Conservation (phyloP, 2,329 filamentous ascomycete genomes). For the Colletotrichum camelliae region DNA sequence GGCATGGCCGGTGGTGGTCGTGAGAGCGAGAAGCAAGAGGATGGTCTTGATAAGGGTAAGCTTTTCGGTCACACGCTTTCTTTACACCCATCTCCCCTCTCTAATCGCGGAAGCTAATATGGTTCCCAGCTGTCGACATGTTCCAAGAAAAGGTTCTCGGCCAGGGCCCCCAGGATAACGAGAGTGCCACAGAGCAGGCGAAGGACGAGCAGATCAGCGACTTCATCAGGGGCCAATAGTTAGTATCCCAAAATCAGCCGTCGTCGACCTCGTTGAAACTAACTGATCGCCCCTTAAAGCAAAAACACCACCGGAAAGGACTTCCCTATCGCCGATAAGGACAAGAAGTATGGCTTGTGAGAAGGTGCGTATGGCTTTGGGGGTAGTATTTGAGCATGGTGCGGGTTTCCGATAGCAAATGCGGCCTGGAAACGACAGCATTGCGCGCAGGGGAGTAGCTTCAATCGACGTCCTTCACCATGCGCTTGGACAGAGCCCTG, state of each 20-base stretch:
- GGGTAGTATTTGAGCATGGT: background rate
- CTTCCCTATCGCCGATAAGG: constrained; percentile 69
- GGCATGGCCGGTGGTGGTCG: constrained; percentile 72
- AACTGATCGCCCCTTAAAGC: constrained; percentile 24
- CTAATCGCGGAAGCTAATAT: background rate
- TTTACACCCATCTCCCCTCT: no score
- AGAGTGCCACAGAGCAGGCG: constrained; percentile 77
- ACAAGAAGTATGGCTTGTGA: constrained; percentile 19
- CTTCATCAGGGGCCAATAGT: constrained; percentile 65
- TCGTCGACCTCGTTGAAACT: background rate
- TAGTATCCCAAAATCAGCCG: background rate
- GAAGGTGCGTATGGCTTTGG: background rate
- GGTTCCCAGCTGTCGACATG: constrained; percentile 69
- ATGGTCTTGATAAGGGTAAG: constrained; percentile 80
- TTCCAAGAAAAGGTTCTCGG: constrained; percentile 79
- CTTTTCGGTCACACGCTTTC: background rate
- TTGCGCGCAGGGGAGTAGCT: background rate
- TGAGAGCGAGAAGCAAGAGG: constrained; percentile 82
- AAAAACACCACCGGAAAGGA: constrained; percentile 73
- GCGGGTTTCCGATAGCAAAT: background rate
- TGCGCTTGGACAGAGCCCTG: background rate
- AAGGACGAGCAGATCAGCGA: constrained; percentile 83
- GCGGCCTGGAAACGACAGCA: background rate
- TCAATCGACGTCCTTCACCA: background rate
- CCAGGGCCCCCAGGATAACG: constrained; percentile 74